Percentiles rank a stretch among this genome's conserved stretches.
These are phyloP conservation scores for Barnettozyma hawaiiensis DNA, from an alignment of 1,139 yeast genomes.

Conservation along the genomic window DNA sequence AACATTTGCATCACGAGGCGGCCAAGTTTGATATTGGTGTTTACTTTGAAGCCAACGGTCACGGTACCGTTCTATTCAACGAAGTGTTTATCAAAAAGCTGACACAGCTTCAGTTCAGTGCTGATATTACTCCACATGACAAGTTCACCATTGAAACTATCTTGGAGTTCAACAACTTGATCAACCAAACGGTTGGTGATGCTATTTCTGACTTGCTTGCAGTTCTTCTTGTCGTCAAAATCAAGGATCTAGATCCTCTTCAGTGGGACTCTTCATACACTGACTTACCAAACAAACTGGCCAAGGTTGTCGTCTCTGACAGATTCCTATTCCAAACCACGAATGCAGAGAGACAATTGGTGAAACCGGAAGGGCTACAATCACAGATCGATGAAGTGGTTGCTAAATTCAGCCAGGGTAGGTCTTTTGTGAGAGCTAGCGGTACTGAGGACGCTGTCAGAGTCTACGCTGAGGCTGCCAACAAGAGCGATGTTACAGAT, in stretches of 20 bases:
- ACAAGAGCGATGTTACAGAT: slow-evolving; percentile 44
- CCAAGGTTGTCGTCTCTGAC: slow-evolving; percentile 79
- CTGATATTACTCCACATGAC: slow-evolving; percentile 24
- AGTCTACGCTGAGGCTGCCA: slow-evolving; percentile 85
- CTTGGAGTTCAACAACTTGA: slow-evolving; percentile 56
- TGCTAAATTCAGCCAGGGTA: slow-evolving; percentile 50
- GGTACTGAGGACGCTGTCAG: slow-evolving; percentile 98
- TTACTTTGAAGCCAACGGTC: slow-evolving; percentile 99
- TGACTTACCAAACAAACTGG: slow-evolving; percentile 81
- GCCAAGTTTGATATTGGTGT: slow-evolving; percentile 88
- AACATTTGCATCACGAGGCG: slow-evolving; percentile 85
- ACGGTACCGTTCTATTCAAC: slow-evolving; percentile 88
- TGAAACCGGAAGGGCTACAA: slow-evolving; percentile 77
- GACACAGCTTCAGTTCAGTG: slow-evolving; percentile 24
- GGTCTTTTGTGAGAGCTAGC: slow-evolving; percentile 94
- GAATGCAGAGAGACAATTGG: slow-evolving; percentile 81
- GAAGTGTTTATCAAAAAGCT: slow-evolving; percentile 44
- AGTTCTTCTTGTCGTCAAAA: slow-evolving; percentile 60
- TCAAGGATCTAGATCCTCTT: slow-evolving; percentile 51
- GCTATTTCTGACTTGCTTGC: slow-evolving; percentile 85
- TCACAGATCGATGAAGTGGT: slow-evolving; percentile 63
- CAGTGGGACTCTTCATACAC: slow-evolving; percentile 75
- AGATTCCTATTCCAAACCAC: slow-evolving; percentile 76
- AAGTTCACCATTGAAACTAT: slow-evolving; percentile 45
- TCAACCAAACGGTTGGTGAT: slow-evolving; percentile 97